phyloP scores from a whole-genome alignment of 2,329 filamentous ascomycete genomes.

The Talaromyces sp. region DNA sequence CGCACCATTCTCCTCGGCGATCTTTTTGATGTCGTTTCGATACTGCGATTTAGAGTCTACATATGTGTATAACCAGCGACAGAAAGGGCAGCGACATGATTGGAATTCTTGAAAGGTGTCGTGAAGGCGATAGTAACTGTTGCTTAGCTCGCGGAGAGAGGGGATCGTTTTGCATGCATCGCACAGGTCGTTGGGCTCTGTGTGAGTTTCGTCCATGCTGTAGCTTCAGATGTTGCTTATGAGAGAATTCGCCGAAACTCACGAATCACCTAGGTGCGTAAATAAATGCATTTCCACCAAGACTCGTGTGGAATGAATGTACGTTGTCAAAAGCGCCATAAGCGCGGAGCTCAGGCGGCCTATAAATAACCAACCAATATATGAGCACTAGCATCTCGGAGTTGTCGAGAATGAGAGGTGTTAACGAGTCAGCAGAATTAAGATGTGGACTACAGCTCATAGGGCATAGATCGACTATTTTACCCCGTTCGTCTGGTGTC shows the following conservation, averaged over 20 bases:
- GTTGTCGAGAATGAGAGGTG: neutral
- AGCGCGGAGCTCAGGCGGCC: neutral
- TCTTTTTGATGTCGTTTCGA: neutral
- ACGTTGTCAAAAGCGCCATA: neutral
- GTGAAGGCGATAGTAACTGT: slow-evolving; percentile 3
- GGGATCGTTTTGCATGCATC: slow-evolving; percentile 3
- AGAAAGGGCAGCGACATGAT: slow-evolving; percentile 6
- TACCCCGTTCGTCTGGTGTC: neutral
- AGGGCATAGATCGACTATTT: neutral
- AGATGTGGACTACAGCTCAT: neutral
- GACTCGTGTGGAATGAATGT: too few relatives aligned
- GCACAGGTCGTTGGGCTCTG: neutral
- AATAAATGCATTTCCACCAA: neutral
- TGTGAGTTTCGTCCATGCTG: neutral
- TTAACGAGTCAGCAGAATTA: neutral
- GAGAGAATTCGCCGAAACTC: neutral
- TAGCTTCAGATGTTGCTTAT: neutral
- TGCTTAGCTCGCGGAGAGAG: slow-evolving; percentile 4
- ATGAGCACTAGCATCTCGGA: neutral
- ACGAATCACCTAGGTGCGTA: neutral
- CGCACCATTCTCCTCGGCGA: neutral
- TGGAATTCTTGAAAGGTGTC: slow-evolving; percentile 9
- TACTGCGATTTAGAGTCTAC: neutral
- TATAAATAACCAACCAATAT: slow-evolving; percentile 3
- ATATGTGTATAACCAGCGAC: slow-evolving; percentile 9